Conservation (phyloP, 257 asterid genomes). For the Paraleonurus japonicus region DNA sequence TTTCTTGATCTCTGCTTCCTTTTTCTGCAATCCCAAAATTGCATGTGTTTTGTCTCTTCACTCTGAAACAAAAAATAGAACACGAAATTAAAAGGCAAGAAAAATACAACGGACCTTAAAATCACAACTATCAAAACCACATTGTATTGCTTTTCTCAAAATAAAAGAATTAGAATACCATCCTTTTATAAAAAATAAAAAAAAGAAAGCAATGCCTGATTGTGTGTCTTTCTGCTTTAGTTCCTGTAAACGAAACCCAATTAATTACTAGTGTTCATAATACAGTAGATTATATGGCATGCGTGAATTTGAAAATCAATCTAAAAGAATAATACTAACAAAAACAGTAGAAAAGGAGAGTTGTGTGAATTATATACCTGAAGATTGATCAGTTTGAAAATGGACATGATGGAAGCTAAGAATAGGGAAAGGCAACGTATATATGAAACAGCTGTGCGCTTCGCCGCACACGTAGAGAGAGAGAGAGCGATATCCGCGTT, state of each 20-base stretch:
- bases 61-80: conserved; percentile 27
- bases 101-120: conserved; percentile 6
- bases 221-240: too few relatives aligned
- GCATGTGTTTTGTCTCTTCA: conserved; percentile 38
- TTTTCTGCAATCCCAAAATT: conserved; percentile 12
- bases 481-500: conserved; percentile 35
- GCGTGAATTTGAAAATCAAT: background rate
- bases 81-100: background rate
- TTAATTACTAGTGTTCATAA: too few relatives aligned
- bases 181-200: too few relatives aligned
- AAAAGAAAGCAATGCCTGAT: too few relatives aligned
- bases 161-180: background rate
- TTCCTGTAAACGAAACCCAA: too few relatives aligned
- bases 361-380: conserved; percentile 28
- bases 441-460: conserved; percentile 16
- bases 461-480: conserved; percentile 45
- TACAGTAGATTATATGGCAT: background rate
- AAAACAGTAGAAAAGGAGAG: background rate
- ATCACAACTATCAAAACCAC: background rate
- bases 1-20: conserved; percentile 22
- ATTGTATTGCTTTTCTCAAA: background rate
- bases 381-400: conserved; percentile 29
- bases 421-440: conserved; percentile 25
- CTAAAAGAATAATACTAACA: too few relatives aligned
- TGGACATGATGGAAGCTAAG: conserved; percentile 40